Conservation (phyloP, 2,329 filamentous ascomycete genomes). For the Nothophaeocryptopus gaeumannii region DNA sequence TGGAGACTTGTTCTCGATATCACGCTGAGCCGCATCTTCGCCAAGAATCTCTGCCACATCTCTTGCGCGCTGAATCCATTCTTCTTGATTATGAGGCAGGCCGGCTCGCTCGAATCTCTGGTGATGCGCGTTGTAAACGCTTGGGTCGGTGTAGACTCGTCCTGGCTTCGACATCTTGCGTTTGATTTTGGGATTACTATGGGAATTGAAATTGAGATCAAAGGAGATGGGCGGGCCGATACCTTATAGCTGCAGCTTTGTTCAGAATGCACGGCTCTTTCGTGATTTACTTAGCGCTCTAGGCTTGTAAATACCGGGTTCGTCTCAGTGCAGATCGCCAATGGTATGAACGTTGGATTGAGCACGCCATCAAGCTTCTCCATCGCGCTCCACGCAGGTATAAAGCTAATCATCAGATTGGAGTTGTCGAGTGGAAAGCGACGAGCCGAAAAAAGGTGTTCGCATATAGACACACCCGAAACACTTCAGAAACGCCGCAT, state of each 20-base stretch:
- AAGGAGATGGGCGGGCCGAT: too few relatives aligned
- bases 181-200: too few relatives aligned
- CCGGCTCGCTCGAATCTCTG: slow-evolving; percentile 24
- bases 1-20: slow-evolving; percentile 54
- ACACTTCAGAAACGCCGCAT: background rate
- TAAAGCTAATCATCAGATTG: slow-evolving; percentile 5
- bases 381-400: slow-evolving; percentile 10
- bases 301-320: too few relatives aligned
- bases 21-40: slow-evolving; percentile 47
- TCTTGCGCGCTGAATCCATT: slow-evolving; percentile 50
- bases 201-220: too few relatives aligned
- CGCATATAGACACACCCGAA: background rate
- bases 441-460: slow-evolving; percentile 8
- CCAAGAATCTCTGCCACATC: slow-evolving; percentile 51
- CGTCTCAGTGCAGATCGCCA: slow-evolving; percentile 1
- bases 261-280: too few relatives aligned
- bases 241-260: too few relatives aligned
- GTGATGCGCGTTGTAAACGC: slow-evolving; percentile 26
- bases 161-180: slow-evolving; percentile 6
- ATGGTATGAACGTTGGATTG: background rate
- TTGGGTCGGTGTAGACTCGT: slow-evolving; percentile 28
- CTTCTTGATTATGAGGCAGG: slow-evolving; percentile 41
- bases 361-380: slow-evolving; percentile 17
- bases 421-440: slow-evolving; percentile 1
- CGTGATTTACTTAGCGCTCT: too few relatives aligned